phyloP scores from a whole-genome alignment of 2,329 filamentous ascomycete species.

The Ambrosiella xylebori region DNA sequence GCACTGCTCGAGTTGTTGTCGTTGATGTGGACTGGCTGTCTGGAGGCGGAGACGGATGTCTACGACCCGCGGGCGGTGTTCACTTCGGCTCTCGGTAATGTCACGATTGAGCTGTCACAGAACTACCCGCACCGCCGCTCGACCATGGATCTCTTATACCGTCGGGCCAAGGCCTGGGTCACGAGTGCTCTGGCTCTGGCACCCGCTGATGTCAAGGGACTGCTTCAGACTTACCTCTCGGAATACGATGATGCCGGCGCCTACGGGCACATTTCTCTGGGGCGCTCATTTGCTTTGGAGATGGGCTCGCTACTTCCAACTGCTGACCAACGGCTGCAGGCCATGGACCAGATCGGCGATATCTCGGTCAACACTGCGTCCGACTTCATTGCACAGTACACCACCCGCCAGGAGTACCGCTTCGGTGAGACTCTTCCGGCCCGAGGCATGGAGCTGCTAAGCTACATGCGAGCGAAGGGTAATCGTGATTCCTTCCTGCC shows the following conservation, averaged over 20 bases:
- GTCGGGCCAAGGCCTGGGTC: slow-evolving; percentile 66
- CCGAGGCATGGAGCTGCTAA: slow-evolving; percentile 48
- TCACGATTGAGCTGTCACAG: slow-evolving; percentile 82
- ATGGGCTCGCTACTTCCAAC: slow-evolving; percentile 75
- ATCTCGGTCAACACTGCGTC: slow-evolving; percentile 78
- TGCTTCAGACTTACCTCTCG: slow-evolving; percentile 89
- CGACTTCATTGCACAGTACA: slow-evolving; percentile 94
- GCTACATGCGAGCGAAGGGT: slow-evolving; percentile 31
- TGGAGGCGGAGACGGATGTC: slow-evolving; percentile 86
- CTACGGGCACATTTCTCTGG: slow-evolving; percentile 82
- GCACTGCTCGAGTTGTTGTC: slow-evolving; percentile 81
- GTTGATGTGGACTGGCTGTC: slow-evolving; percentile 86
- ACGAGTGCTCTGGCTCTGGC: slow-evolving; percentile 64
- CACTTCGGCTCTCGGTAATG: slow-evolving; percentile 56
- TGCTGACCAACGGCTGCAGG: slow-evolving; percentile 70
- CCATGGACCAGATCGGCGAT: slow-evolving; percentile 58
- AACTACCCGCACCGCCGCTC: slow-evolving; percentile 67
- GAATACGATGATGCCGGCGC: slow-evolving; percentile 83
- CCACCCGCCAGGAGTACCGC: slow-evolving; percentile 86
- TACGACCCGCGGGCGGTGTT: slow-evolving; percentile 78
- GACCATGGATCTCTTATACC: slow-evolving; percentile 64
- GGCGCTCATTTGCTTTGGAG: slow-evolving; percentile 83
- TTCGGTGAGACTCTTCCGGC: slow-evolving; percentile 62
- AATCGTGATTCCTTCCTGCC: slow-evolving; percentile 36
- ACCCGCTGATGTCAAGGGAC: slow-evolving; percentile 82